phyloP scores from a whole-genome alignment of 1,284 basidiomycete species.

The Sanguinoderma infundibulare region DNA sequence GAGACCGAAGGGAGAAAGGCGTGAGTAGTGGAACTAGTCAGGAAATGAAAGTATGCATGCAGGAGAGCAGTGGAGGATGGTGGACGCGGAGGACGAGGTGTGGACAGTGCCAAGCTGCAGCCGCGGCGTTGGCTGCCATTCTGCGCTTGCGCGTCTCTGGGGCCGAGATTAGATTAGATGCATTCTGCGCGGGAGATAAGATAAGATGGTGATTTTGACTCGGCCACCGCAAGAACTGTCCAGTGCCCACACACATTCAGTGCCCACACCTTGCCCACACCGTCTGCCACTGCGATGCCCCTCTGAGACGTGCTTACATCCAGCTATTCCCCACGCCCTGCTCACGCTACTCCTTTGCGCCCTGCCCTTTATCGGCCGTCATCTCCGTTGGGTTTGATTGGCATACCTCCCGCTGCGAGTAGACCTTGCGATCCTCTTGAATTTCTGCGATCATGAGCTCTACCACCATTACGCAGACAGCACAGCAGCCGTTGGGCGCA shows the following conservation, averaged over 20 bases:
- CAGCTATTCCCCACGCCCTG: not conserved
- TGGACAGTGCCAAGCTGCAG: not conserved
- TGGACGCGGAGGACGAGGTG: not conserved
- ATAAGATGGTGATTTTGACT: conserved; percentile 10
- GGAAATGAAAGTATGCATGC: not conserved
- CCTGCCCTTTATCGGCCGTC: not conserved
- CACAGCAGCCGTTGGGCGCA: conserved; percentile 48
- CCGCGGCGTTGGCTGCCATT: not conserved
- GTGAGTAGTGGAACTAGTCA: not conserved
- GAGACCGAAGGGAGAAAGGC: not conserved
- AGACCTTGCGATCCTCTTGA: not conserved
- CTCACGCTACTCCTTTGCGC: not conserved
- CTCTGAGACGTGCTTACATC: not conserved
- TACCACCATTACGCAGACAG: conserved; percentile 11
- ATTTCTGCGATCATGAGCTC: conserved; percentile 22
- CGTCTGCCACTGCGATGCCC: too few relatives aligned
- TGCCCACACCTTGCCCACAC: too few relatives aligned
- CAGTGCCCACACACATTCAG: not conserved
- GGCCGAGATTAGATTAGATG: not conserved
- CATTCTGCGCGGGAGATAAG: conserved; percentile 6
- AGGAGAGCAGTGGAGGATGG: not conserved
- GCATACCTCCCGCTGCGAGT: not conserved
- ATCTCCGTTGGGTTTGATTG: not conserved
- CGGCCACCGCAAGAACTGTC: not conserved
- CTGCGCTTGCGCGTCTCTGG: not conserved